Evolutionary conservation across 768 basidiomycete genomes (phyloP).

Genomic region (Amanita polypyramis): DNA sequence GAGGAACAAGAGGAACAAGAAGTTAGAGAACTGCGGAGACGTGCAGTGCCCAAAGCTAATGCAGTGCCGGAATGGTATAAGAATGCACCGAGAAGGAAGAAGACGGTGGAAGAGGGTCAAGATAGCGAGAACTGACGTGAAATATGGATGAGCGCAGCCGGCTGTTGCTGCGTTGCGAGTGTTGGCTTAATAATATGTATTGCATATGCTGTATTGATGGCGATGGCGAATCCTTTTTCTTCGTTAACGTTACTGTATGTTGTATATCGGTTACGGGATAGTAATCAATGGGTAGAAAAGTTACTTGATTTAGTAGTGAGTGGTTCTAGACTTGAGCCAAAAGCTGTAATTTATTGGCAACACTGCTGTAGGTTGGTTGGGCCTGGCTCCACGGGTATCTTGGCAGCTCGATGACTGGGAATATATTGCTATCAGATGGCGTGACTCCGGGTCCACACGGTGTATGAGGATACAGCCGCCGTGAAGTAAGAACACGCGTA

Average conservation of each 20-base stretch:
- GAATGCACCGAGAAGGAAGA: conserved; percentile 49
- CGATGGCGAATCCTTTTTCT: conserved; percentile 1
- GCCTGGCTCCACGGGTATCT: too few species aligned
- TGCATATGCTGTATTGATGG: not conserved
- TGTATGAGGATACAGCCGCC: too few species aligned
- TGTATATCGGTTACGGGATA: not conserved
- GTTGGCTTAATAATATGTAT: not conserved
- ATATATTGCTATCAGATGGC: too few species aligned
- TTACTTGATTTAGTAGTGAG: too few species aligned
- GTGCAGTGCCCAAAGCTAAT: conserved; percentile 57
- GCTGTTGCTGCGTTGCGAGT: not conserved
- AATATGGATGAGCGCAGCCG: not conserved
- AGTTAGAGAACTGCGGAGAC: conserved; percentile 50
- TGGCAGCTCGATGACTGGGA: too few species aligned
- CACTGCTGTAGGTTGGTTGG: too few species aligned
- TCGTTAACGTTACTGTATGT: too few species aligned
- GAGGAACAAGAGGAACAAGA: conserved; percentile 51
- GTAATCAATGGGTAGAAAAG: not conserved
- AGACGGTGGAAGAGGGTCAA: conserved; percentile 9
- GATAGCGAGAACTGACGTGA: not conserved
- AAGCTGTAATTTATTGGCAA: not conserved
- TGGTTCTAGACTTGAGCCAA: not conserved
- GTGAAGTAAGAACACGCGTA: too few species aligned
- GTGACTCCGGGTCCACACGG: too few species aligned
- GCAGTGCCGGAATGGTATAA: conserved; percentile 74